Conservation (phyloP, 345 rosid species). For the Acer saccharum region DNA sequence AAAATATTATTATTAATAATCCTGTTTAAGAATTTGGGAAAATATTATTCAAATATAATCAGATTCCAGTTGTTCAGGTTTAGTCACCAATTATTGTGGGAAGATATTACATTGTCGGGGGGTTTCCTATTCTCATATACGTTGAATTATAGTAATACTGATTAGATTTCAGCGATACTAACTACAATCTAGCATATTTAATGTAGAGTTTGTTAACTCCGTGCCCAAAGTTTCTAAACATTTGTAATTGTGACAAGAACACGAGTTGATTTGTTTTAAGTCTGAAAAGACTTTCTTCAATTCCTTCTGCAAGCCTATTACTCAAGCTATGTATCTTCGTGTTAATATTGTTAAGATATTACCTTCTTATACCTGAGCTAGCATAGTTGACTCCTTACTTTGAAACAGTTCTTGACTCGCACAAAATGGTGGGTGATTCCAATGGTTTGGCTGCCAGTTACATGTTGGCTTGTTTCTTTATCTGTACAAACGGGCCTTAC, state of each 20-base stretch:
- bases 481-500: conserved; percentile 54
- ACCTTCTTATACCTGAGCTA: neutral
- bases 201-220: neutral
- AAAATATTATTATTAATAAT: neutral
- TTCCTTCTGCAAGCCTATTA: neutral
- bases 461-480: conserved; percentile 40
- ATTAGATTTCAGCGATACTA: neutral
- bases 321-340: neutral
- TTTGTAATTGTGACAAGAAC: neutral
- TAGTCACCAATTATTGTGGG: too few relatives aligned
- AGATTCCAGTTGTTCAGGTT: too few relatives aligned
- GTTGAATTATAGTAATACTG: neutral
- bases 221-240: neutral
- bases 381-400: neutral
- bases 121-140: neutral
- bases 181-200: neutral
- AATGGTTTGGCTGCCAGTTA: conserved; percentile 69
- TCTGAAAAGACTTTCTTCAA: neutral
- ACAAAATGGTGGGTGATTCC: conserved; percentile 88
- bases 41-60: too few relatives aligned
- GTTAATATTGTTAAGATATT: neutral
- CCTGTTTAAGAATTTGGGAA: neutral
- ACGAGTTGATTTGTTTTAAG: neutral
- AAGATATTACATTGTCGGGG: neutral
- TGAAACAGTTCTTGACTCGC: conserved; percentile 63